Evolutionary conservation across 2,329 filamentous ascomycete genomes (phyloP).

Genomic region (Calonectria crousiana): DNA sequence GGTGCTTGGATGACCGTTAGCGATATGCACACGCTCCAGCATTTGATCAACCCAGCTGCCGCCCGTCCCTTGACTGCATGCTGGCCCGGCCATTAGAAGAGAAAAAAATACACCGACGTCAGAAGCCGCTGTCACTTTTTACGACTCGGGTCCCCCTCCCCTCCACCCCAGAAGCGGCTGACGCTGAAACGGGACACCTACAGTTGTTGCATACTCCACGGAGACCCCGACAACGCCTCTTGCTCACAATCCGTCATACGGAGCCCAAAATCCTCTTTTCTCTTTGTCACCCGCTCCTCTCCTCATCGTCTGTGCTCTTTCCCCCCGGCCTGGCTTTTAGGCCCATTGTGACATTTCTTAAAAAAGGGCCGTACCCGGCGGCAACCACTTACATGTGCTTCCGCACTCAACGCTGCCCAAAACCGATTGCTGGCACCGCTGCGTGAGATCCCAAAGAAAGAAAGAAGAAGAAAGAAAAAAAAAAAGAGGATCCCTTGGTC

Average conservation of each 20-base stretch:
- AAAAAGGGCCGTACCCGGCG: background rate
- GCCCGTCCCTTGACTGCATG: background rate
- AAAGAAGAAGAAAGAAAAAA: background rate
- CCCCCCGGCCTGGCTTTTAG: background rate
- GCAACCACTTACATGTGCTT: background rate
- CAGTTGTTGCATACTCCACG: constrained; percentile 12
- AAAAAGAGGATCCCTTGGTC: background rate
- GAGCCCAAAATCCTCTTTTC: constrained; percentile 2
- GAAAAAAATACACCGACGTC: background rate
- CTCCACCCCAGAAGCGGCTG: constrained; percentile 17
- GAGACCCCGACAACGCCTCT: constrained; percentile 15
- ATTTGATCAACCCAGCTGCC: background rate
- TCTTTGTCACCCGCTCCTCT: background rate
- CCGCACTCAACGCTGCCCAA: background rate
- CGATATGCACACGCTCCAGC: constrained; percentile 4
- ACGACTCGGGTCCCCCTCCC: constrained; percentile 15
- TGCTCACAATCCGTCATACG: constrained; percentile 3
- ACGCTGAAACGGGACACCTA: constrained; percentile 20
- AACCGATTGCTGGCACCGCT: background rate
- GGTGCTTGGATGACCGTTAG: background rate
- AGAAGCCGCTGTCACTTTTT: constrained; percentile 14
- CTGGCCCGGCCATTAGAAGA: background rate
- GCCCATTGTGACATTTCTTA: background rate
- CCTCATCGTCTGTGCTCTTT: constrained; percentile 5
- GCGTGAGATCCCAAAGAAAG: background rate